Percentiles rank a stretch among this genome's conserved stretches.
Conservation (phyloP, 2,329 filamentous ascomycete genomes). For the Fusarium keratoplasticum region DNA sequence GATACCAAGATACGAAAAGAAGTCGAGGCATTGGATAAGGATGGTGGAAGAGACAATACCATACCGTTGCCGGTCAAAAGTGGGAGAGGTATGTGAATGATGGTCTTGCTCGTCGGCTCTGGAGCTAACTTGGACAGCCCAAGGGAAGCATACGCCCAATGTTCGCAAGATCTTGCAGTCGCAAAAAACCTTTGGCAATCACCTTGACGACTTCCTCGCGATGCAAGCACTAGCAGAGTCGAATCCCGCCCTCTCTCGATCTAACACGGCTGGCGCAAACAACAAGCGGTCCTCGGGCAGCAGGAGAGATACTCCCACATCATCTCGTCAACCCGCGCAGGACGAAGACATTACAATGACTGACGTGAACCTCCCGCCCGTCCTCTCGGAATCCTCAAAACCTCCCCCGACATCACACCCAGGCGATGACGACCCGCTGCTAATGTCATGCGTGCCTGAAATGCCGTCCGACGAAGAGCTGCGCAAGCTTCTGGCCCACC, state of each 20-base stretch:
- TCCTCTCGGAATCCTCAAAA: conserved; percentile 51
- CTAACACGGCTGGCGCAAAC: conserved; percentile 46
- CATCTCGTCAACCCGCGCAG: conserved; percentile 24
- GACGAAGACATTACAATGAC: conserved; percentile 46
- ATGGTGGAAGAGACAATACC: conserved; percentile 78
- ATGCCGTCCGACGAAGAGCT: conserved; percentile 72
- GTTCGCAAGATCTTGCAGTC: conserved; percentile 83
- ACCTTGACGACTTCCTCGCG: conserved; percentile 83
- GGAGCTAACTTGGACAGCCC: conserved; percentile 46
- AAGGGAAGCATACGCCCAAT: conserved; percentile 72
- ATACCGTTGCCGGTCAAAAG: conserved; percentile 75
- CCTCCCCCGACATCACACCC: conserved; percentile 55
- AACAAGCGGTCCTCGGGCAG: conserved; percentile 45
- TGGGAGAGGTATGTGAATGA: conserved; percentile 51
- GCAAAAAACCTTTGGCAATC: conserved; percentile 86
- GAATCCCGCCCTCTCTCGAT: conserved; percentile 48
- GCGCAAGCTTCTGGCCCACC: conserved; percentile 69
- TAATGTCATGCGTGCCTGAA: conserved; percentile 68
- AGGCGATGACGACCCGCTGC: conserved; percentile 67
- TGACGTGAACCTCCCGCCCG: conserved; percentile 43
- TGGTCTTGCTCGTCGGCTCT: background rate
- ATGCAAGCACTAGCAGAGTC: conserved; percentile 60
- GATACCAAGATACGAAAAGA: conserved; percentile 85
- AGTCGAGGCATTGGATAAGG: conserved; percentile 83
- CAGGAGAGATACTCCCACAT: conserved; percentile 44